Conservation (phyloP, 192 early-diverging fungal genomes). For the Coemansia guatemalensis region DNA sequence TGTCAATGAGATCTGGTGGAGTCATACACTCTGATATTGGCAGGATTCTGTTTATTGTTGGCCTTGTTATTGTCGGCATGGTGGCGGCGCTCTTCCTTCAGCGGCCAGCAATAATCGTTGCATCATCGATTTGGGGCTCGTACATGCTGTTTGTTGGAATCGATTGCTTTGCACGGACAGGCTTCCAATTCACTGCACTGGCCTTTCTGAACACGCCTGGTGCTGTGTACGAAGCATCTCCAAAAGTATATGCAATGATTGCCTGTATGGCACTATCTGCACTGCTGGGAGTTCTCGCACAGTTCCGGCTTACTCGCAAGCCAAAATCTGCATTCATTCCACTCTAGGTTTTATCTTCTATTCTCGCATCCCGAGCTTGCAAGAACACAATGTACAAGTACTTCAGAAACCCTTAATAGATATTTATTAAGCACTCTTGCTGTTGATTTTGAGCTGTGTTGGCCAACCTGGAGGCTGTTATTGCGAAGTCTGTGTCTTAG, state of each 20-base stretch:
- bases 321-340: slow-evolving; percentile 18
- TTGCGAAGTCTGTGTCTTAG: no score
- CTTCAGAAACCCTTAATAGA: no score
- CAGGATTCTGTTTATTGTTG: slow-evolving; percentile 70
- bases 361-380: no score
- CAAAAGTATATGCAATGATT: slow-evolving; percentile 70
- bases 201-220: slow-evolving; percentile 57
- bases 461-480: background rate
- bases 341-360: slow-evolving; percentile 6
- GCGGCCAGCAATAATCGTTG: slow-evolving; percentile 65
- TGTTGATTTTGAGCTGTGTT: background rate
- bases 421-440: background rate
- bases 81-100: slow-evolving; percentile 64
- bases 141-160: slow-evolving; percentile 78
- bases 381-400: background rate
- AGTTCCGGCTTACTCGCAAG: slow-evolving; percentile 60
- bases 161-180: slow-evolving; percentile 79
- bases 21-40: slow-evolving; percentile 64
- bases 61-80: slow-evolving; percentile 60
- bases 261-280: slow-evolving; percentile 64
- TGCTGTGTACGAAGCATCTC: slow-evolving; percentile 52
- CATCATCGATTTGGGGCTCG: slow-evolving; percentile 75
- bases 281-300: slow-evolving; percentile 63
- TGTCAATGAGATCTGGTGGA: slow-evolving; percentile 61
- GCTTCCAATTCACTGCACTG: slow-evolving; percentile 63